A percentile compares a stretch with the other conserved stretches of the same genome.
Evolutionary conservation across 805 yeast species (phyloP).

Genomic region (Cyberlindnera japonica): DNA sequence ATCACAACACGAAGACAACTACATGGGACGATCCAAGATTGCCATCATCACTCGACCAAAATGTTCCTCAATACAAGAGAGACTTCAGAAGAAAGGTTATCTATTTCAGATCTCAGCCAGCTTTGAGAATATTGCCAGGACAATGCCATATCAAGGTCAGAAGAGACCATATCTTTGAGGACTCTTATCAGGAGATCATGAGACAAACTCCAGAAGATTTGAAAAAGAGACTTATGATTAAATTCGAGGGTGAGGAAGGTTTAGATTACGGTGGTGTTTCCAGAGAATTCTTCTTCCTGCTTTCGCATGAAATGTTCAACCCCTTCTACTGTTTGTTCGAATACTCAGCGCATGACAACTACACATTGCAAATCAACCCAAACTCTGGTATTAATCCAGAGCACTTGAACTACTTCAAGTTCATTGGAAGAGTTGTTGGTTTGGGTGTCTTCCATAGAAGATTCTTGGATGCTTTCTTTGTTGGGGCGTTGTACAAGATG

Average conservation of each 20-base stretch:
- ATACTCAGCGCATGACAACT: conserved; percentile 96
- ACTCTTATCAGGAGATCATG: conserved; percentile 97
- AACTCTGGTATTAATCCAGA: conserved; percentile 97
- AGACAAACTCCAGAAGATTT: conserved; percentile 98
- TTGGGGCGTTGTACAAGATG: conserved; percentile 97
- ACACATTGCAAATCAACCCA: conserved; percentile 96
- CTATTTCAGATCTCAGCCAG: conserved; percentile 97
- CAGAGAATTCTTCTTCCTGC: conserved; percentile 92
- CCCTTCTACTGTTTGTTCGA: conserved; percentile 97
- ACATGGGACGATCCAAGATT: conserved; percentile 99
- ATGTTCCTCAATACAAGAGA: conserved; percentile 98
- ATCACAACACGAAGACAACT: conserved; percentile 97
- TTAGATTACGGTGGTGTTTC: conserved; percentile 99
- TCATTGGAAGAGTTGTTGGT: conserved; percentile 97
- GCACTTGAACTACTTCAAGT: conserved; percentile 95
- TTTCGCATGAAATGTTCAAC: conserved; percentile 98
- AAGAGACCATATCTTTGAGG: conserved; percentile 94
- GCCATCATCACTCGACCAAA: conserved; percentile 95
- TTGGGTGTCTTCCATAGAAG: conserved; percentile 97
- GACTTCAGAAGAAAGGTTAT: conserved; percentile 97
- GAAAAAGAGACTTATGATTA: conserved; percentile 96
- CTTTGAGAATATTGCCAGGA: conserved; percentile 93
- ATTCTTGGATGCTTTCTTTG: conserved; percentile 96
- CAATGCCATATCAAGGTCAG: conserved; percentile 98
- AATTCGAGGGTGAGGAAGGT: conserved; percentile 99